These are phyloP conservation scores for Puccinia coronata DNA, from an alignment of 1,284 basidiomycete species.

Conservation along the genomic window DNA sequence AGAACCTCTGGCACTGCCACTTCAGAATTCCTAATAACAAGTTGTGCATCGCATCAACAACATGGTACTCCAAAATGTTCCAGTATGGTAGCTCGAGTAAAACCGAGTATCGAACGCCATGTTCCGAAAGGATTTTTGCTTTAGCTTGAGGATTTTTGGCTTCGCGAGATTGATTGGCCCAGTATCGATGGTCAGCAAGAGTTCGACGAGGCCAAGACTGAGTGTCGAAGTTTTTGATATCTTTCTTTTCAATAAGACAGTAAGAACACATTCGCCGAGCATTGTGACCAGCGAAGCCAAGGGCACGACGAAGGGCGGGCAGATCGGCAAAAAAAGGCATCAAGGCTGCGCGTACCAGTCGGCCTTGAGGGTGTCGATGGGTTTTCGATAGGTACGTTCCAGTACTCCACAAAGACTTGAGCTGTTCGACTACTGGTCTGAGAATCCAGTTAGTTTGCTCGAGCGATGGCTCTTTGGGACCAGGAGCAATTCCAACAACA, in stretches of 20 bases:
- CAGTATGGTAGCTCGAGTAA: slow-evolving; percentile 26
- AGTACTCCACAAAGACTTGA: slow-evolving; percentile 57
- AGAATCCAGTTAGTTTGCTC: slow-evolving; percentile 57
- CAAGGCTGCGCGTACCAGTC: background rate
- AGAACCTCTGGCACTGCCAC: no score
- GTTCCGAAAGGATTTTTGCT: background rate
- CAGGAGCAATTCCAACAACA: no score
- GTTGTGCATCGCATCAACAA: slow-evolving; percentile 39
- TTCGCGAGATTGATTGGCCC: slow-evolving; percentile 9
- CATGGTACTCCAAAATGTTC: slow-evolving; percentile 35
- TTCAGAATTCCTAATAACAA: slow-evolving; percentile 20
- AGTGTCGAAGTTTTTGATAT: slow-evolving; percentile 12
- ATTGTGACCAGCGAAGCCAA: no score
- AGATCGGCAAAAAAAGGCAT: slow-evolving; percentile 49
- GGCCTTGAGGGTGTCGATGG: background rate
- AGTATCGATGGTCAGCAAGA: background rate
- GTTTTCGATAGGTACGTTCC: no score
- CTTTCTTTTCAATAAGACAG: slow-evolving; percentile 25
- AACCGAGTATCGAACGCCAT: slow-evolving; percentile 33
- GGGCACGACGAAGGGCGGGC: slow-evolving; percentile 39
- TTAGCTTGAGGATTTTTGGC: background rate
- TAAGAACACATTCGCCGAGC: slow-evolving; percentile 45
- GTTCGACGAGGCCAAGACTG: background rate
- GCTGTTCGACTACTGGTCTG: slow-evolving; percentile 56
- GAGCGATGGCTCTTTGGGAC: no score